phyloP scores from a whole-genome alignment of 2,329 filamentous ascomycete genomes.

The Sclerotinia borealis region DNA sequence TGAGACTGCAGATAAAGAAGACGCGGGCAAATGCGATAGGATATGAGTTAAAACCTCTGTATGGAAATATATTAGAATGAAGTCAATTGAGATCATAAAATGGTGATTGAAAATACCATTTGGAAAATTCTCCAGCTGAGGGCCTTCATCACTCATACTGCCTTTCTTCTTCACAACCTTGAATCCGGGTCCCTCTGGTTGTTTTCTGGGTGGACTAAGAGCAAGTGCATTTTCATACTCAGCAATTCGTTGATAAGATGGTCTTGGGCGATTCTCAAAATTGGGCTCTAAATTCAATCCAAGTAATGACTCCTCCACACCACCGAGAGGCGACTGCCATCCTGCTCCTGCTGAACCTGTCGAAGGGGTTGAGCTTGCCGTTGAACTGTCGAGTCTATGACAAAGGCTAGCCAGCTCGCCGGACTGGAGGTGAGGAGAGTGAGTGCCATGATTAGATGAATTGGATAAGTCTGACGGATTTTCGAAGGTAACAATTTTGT shows the following conservation, averaged over 20 bases:
- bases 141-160: constrained; percentile 20
- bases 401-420: constrained; percentile 34
- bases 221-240: constrained; percentile 57
- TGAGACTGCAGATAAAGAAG: constrained; percentile 74
- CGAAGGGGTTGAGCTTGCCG: constrained; percentile 25
- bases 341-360: background rate
- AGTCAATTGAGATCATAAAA: background rate
- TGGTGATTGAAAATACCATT: constrained; percentile 56
- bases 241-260: constrained; percentile 42
- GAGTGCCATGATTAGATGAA: constrained; percentile 52
- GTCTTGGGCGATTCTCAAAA: constrained; percentile 27
- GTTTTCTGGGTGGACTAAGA: constrained; percentile 39
- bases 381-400: constrained; percentile 13
- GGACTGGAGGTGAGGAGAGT: constrained; percentile 38
- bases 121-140: constrained; percentile 52
- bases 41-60: constrained; percentile 89
- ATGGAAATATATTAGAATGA: constrained; percentile 22
- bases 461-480: constrained; percentile 31
- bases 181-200: constrained; percentile 44
- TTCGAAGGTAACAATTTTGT: constrained; percentile 37
- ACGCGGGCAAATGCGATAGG: constrained; percentile 80
- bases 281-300: constrained; percentile 42
- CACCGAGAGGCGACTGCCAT: constrained; percentile 27
- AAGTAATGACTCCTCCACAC: constrained; percentile 46
- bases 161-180: constrained; percentile 46